Conservation (phyloP, 768 basidiomycete species). For the Melanogaster broomeanus region DNA sequence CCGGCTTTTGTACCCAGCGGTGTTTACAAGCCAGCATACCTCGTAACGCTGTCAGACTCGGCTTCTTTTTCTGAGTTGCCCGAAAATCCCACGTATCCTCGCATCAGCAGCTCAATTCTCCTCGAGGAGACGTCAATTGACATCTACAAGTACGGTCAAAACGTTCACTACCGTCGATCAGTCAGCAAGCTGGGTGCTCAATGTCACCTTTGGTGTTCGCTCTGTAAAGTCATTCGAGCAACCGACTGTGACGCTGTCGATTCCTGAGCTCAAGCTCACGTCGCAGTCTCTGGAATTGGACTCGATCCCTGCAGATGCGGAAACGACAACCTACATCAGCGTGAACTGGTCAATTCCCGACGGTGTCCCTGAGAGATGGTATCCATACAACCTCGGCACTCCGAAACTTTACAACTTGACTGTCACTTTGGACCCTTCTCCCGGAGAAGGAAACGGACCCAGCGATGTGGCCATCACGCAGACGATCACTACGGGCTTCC, state of each 20-base stretch:
- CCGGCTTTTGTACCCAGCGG: conserved; percentile 60
- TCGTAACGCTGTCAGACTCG: conserved; percentile 42
- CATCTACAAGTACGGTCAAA: conserved; percentile 54
- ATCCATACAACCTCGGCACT: conserved; percentile 53
- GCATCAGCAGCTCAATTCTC: conserved; percentile 35
- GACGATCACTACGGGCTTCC: conserved; percentile 53
- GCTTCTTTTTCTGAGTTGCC: conserved; percentile 19
- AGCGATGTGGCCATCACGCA: conserved; percentile 34
- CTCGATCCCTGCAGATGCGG: conserved; percentile 19
- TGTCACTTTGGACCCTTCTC: conserved; percentile 36
- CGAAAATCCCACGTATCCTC: conserved; percentile 25
- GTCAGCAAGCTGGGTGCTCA: conserved; percentile 55
- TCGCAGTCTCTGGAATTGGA: conserved; percentile 32
- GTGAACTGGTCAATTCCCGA: conserved; percentile 50
- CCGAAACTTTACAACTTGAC: conserved; percentile 57
- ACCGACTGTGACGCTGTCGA: conserved; percentile 42
- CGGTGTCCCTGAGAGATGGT: conserved; percentile 51
- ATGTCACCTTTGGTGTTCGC: conserved; percentile 51
- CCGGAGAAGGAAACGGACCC: conserved; percentile 2
- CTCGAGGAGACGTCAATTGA: conserved; percentile 56
- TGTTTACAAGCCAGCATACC: conserved; percentile 55
- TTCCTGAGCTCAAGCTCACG: conserved; percentile 47
- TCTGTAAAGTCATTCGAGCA: conserved; percentile 38
- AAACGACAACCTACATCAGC: conserved; percentile 40
- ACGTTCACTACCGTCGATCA: conserved; percentile 45